A percentile compares a stretch with the other conserved stretches of the same genome.
These are phyloP conservation scores for Alternaria sp. DNA, from an alignment of 2,329 filamentous ascomycete genomes.

Conservation along the genomic window DNA sequence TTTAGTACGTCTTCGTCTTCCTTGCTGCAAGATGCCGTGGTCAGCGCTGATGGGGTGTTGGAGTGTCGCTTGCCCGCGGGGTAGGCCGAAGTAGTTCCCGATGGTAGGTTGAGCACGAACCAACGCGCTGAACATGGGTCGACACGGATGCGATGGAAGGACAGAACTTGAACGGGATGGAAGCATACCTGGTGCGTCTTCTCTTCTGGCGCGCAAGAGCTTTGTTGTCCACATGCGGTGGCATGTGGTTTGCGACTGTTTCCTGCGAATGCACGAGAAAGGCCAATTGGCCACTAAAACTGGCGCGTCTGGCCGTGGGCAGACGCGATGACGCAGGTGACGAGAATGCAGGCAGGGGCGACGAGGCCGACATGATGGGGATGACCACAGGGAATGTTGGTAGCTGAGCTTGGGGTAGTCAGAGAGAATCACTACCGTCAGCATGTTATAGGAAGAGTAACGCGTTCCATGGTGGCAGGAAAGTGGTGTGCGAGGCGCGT, in stretches of 20 bases:
- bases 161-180: constrained; percentile 18
- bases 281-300: constrained; percentile 54
- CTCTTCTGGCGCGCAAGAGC: constrained; percentile 67
- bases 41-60: constrained; percentile 40
- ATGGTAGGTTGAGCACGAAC: constrained; percentile 35
- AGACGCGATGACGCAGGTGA: constrained; percentile 33
- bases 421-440: constrained; percentile 23
- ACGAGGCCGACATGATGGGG: constrained; percentile 34
- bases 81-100: constrained; percentile 31
- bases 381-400: constrained; percentile 1
- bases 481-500: constrained; percentile 30
- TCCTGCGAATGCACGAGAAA: constrained; percentile 69
- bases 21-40: constrained; percentile 45
- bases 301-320: constrained; percentile 37
- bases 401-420: not conserved
- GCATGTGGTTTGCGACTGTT: constrained; percentile 64
- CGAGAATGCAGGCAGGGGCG: constrained; percentile 40
- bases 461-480: constrained; percentile 40
- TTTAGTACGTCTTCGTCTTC: constrained; percentile 91
- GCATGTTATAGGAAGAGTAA: constrained; percentile 24
- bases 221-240: constrained; percentile 67
- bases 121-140: constrained; percentile 42
- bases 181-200: constrained; percentile 66
- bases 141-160: constrained; percentile 28
- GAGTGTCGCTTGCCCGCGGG: constrained; percentile 31